Base-by-base conservation (phyloP, 768 basidiomycete species). In the Mycena haematopus region DNA sequence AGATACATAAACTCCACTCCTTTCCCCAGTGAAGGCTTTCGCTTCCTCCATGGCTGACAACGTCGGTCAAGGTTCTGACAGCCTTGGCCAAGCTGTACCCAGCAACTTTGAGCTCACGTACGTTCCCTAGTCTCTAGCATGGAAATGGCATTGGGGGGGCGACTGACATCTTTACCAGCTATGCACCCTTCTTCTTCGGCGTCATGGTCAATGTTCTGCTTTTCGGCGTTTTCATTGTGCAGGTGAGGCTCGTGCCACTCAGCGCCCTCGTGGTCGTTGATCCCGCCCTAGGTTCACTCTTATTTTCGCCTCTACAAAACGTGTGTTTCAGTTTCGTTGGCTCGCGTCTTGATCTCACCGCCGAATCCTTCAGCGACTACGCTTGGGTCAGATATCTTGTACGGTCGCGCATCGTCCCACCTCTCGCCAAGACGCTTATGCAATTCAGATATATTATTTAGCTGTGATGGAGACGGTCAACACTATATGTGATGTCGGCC, bases 131-230 rank as follows among this genome's bases (percentile, higher is more conserved):
- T 40, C 36, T 9, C 17, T 1, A 19, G 14, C 5, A 14, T n/a
- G 52, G 31, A 15, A 6, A 6, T n/a, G n/a, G n/a, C n/a, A n/a
- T n/a, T n/a, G n/a, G n/a, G n/a, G n/a, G n/a, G n/a, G 22, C 40
- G 27, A 9, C 44, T 50, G 19, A 21, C 38, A 24, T n/a, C 14
- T 42, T 7, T 33, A 9, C 31, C 44, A 66, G 65, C 21, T 63
- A 61, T 27, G 62, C 59, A 17, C 66, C 66, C 13, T 62, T 67
- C 2, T 49, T 67, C 13, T 33, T 67, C n/a, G 66, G 66, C 38
- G 66, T 67, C 51, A 33, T 67, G 24, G 19, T 67, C n/a, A 67
- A 67, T 47, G 58, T 44, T 24, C n/a, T 67, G 45, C 56, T 67
- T 5, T 51, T 58, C 27, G 66, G 62, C 13, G 62, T 67, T 42